Evolutionary conservation across 2,329 filamentous ascomycete species (phyloP).

Genomic region (Orbilia javanica): DNA sequence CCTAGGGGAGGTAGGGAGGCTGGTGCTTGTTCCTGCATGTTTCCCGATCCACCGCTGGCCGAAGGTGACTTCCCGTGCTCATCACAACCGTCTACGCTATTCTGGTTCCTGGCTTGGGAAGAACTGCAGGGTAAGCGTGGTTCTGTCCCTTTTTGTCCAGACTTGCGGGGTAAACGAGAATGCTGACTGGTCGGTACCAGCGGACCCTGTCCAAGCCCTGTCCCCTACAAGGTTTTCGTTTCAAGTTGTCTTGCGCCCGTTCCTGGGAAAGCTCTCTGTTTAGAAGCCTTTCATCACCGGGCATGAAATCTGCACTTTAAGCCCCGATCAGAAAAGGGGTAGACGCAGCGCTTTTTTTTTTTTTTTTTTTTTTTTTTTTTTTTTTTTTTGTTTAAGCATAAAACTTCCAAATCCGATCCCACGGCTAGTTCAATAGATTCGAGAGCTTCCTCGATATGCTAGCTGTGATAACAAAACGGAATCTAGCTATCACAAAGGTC

Average conservation of each 20-base stretch:
- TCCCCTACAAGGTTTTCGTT: slow-evolving; percentile 43
- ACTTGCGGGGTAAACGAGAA: slow-evolving; percentile 48
- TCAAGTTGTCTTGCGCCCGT: slow-evolving; percentile 31
- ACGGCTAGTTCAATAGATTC: slow-evolving; percentile 13
- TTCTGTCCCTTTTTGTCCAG: slow-evolving; percentile 8
- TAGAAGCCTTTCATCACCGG: slow-evolving; percentile 32
- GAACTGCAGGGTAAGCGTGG: slow-evolving; percentile 20
- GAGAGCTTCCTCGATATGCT: slow-evolving; percentile 20
- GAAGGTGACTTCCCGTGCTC: neutral
- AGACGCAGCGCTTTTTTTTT: slow-evolving; percentile 15
- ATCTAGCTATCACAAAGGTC: slow-evolving; percentile 22
- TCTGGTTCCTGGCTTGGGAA: slow-evolving; percentile 20
- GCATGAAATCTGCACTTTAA: slow-evolving; percentile 34
- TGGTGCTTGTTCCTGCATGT: slow-evolving; percentile 42
- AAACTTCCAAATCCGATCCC: slow-evolving; percentile 42
- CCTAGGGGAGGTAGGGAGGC: slow-evolving; percentile 32
- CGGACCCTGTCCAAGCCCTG: slow-evolving; percentile 27
- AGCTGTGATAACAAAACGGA: slow-evolving; percentile 22
- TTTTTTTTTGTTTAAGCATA: slow-evolving; percentile 16
- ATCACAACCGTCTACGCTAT: neutral
- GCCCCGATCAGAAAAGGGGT: slow-evolving; percentile 37
- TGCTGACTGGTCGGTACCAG: slow-evolving; percentile 31
- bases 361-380: neutral
- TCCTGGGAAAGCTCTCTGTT: slow-evolving; percentile 18
- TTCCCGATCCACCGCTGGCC: slow-evolving; percentile 28